Evolutionary conservation across 192 early-diverging fungal species (phyloP), one percentile per base, ranked within the genome.

Genomic region (Obelidium mucronatum): DNA sequence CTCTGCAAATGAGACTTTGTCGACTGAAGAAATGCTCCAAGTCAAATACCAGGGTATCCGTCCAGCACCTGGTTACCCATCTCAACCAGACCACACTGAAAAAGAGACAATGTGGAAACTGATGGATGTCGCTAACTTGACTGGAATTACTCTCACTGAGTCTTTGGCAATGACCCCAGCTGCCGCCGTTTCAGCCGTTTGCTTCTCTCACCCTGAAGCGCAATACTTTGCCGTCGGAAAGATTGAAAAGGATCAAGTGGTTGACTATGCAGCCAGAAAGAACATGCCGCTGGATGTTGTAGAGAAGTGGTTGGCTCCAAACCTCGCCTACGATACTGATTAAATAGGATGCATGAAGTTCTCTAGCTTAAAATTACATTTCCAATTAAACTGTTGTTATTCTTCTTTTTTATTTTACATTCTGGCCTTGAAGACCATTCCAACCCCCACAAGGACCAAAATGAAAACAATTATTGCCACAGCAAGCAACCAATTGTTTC

Each of bases 161-260:
- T 92, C 90, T 22, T 81, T 96, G 81, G 95, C 95, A 69, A 98
- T 98, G 96, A 88, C 91, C 24, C 96, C 96, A 1, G 94, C 93
- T 39, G 94, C 96, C 24, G 90, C 93, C 2, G 96, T 98, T 26
- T 93, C 91, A 44, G 94, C 90, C 44, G 80, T 91, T 37, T 83
- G 88, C 56, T 94, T 93, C 85, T 93, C 88, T 1, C 89, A 96
- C 78, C 87, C 89, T 48, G 82, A 93, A 67, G 85, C 90, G 42
- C 89, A 89, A 66, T 98, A 98, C 83, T 98, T 98, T 91, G 95
- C 96, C 3, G 94, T 97, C 17, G 96, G 96, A 78, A 98, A 98
- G 81, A 90, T 98, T 79, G 89, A 87, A 65, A 93, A 93, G 82
- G 96, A 97, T 71, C 96, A 98, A 82, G 77, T 79, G 39, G 80